Base-by-base conservation (phyloP, 2,329 filamentous ascomycete genomes). In the Penicillium expansum region DNA sequence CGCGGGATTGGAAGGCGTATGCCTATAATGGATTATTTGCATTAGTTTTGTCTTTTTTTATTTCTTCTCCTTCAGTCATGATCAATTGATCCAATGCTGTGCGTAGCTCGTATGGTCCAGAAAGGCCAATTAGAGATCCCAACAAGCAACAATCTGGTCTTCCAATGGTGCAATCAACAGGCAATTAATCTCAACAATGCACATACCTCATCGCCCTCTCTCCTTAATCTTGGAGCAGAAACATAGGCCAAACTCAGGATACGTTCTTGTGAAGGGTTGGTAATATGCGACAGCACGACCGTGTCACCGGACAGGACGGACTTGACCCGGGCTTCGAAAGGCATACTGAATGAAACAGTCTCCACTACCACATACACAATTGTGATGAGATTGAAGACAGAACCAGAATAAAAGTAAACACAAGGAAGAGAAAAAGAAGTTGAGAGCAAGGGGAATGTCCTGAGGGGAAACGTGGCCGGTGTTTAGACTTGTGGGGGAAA, bases 221-320 rank as follows among this genome's bases (percentile, higher is more conserved):
- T 88, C 78, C 83, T 88, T 74, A 97, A 74, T 71, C 92, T 87
- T 4, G 94, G 94, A 48, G 92, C 92, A 57, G 88, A 89, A 65
- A 97, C 92, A 77, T 92, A 97, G 68, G 94, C 94, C 63, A 99
- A 82, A 70, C 92, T 96, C 68, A 99, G 83, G 51, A 84, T 90
- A 69, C 91, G 89, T 79, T 97, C 94, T 75, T 88, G 85, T 63
- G 85, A 82, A 35, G 90, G 88, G 73, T 95, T 92, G 75, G 87
- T 88, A 71, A 90, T 82, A 76, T 90, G 91, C 67, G 88, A 86
- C 69, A 97, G 80, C 63, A 97, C 81, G 67, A 97, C 79, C 29
- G 92, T 96, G 80, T 97, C 94, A 69, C 94, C 94, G 70, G 92
- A 97, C 70, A 95, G 81, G 66, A 96, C 91, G 74, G 89, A 91